Conservation (phyloP, 192 early-diverging fungal genomes). For the Backusella australiensis region DNA sequence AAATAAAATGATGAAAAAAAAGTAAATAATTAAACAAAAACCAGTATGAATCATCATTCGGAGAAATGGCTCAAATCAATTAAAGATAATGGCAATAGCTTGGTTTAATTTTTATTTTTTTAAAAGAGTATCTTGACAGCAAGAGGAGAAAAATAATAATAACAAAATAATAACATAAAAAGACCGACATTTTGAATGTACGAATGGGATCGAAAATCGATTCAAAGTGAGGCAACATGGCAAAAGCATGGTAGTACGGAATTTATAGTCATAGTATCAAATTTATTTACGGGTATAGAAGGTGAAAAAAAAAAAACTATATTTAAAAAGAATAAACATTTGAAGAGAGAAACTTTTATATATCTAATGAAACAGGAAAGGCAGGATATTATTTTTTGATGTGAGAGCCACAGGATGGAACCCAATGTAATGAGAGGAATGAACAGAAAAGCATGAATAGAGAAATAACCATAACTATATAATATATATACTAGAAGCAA, state of each 20-base stretch:
- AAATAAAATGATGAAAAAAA: not conserved
- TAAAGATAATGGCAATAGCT: not conserved
- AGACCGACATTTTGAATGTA: not conserved
- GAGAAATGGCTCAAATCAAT: not conserved
- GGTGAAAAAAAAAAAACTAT: not conserved
- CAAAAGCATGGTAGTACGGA: conserved; percentile 5
- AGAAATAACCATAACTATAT: not conserved
- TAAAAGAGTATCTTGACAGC: not conserved
- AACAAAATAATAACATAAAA: not conserved
- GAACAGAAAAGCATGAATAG: not conserved
- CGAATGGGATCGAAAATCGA: not conserved
- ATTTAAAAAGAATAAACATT: conserved; percentile 9
- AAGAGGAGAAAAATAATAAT: not conserved
- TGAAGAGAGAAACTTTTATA: not conserved
- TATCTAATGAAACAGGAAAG: not conserved
- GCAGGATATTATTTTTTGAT: not conserved
- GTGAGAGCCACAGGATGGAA: not conserved
- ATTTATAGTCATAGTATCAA: conserved; percentile 4
- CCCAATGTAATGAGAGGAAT: not conserved
- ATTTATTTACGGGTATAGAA: conserved; percentile 2
- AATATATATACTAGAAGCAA: not conserved
- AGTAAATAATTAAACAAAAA: not conserved
- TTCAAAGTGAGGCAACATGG: conserved; percentile 3
- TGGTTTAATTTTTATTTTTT: not conserved
- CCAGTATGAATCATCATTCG: not conserved